A percentile compares a stretch with the other conserved stretches of the same genome.
These are phyloP conservation scores for Candida sonorensis DNA, from an alignment of 805 yeast genomes.

Conservation along the genomic window DNA sequence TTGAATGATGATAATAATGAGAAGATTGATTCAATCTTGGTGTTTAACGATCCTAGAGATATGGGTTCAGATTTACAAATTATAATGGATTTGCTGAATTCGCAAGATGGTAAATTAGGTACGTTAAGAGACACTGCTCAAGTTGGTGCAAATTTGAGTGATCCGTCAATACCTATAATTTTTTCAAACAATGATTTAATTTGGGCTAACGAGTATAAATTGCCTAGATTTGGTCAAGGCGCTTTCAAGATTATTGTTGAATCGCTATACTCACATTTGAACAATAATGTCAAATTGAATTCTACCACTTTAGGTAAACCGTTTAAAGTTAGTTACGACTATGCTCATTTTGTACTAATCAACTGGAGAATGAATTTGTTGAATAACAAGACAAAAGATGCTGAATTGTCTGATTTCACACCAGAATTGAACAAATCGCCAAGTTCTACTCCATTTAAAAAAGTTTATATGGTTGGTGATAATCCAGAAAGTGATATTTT, in stretches of 20 bases:
- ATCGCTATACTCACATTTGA: slow-evolving; percentile 39
- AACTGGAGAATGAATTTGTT: slow-evolving; percentile 40
- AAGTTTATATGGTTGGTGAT: slow-evolving; percentile 95
- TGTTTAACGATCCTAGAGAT: slow-evolving; percentile 86
- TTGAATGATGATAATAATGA: slow-evolving; percentile 18
- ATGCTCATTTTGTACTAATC: slow-evolving; percentile 66
- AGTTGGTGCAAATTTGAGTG: too few relatives aligned
- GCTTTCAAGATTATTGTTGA: slow-evolving; percentile 65
- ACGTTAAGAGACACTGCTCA: slow-evolving; percentile 30
- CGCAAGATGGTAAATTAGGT: slow-evolving; percentile 57
- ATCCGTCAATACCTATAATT: slow-evolving; percentile 62
- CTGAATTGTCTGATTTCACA: slow-evolving; percentile 2
- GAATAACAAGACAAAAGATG: slow-evolving; percentile 8
- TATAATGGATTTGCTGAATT: slow-evolving; percentile 60
- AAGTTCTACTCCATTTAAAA: slow-evolving; percentile 36
- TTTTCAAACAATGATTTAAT: slow-evolving; percentile 79
- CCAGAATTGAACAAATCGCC: slow-evolving; percentile 42
- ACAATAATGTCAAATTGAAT: slow-evolving; percentile 38
- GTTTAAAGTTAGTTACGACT: slow-evolving; percentile 68
- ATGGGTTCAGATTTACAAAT: slow-evolving; percentile 82
- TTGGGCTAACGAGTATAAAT: slow-evolving; percentile 78
- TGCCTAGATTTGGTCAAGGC: slow-evolving; percentile 89
- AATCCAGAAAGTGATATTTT: slow-evolving; percentile 89
- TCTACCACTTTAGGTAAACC: slow-evolving; percentile 78
- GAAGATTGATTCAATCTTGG: slow-evolving; percentile 68